Base-by-base conservation (phyloP, 176 grass and related monocot species). In the Urochloa ruziziensis region DNA sequence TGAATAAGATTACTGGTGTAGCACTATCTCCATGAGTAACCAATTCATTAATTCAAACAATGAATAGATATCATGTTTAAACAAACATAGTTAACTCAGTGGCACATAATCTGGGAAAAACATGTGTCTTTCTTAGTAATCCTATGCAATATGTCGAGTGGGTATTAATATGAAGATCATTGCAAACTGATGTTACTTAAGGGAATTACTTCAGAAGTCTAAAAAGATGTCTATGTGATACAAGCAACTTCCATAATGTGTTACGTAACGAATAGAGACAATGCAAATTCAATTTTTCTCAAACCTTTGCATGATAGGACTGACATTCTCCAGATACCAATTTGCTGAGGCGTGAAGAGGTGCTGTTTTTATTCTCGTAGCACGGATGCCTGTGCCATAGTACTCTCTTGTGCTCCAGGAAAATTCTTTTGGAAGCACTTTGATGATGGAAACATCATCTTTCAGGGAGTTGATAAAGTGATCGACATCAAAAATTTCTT, bases 321-420 rank as follows among this genome's bases (percentile, higher is more conserved):
- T 84, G 72, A 95, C 96, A 95, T 95, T 95, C 83, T 95, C 90
- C 34, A 93, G 54, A 93, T 95, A 98, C 96, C 96, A 98, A 73
- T 83, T 82, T 53, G 89, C 82, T 28, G 96, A 98, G 79, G 96
- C 96, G 68, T 98, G 93, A 65, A 86, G 39, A 23, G 93, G 89
- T 90, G 96, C 96, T 28, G 91, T 93, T 85, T 98, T 98, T 65
- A 98, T 82, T 87, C 96, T 90, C 73, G 96, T 98, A 81, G 78
- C 89, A 76, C 91, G 89, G 69, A 98, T 89, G 47, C 85, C 93
- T 37, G 90, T 65, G 57, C 89, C 91, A 83, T 98, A 98, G 69
- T 95, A 95, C 71, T 95, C 96, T 86, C 96, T 94, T 21, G 91
- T 98, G 77, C 96, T 98, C 93, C 96, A 98, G 21, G 85, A 94